Base-by-base conservation (phyloP, 805 yeast species). In the Torulaspora gathmanii region DNA sequence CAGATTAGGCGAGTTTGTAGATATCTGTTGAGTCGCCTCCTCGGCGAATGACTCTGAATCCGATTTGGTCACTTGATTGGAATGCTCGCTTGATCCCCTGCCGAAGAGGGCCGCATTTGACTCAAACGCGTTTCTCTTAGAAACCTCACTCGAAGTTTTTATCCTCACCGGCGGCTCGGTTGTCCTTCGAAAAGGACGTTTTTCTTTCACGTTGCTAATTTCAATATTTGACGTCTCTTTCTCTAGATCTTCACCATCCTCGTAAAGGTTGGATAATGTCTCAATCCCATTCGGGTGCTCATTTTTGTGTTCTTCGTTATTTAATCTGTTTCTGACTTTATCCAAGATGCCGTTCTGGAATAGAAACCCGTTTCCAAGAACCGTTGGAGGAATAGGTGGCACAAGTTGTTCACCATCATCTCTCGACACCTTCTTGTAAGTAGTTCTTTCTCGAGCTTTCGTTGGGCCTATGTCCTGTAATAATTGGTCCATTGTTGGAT, bases 401-500 rank as follows among this genome's bases (percentile, higher is more conserved):
- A 27, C 22, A 13, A 37, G 48, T 25, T 47, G 41, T 22, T 39
- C 49, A 4, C 38, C 38, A 19, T 50, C 48, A 25, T 44, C 50
- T 5, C 50, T 8, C 5, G 45, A 40, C 46, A 57, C 57, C 42
- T 56, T 52, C 31, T 56, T 56, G 4, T 64, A 57, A 2, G 59
- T 59, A 38, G 56, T 52, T 42, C 47, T 58, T 29, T 51, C 50
- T 5, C 31, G 33, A 20, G 41, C 55, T 15, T 30, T 25, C 13
- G 47, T n/a, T 13, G 37, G 26, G 8, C 35, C 35, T 6, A 63
- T 33, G 9, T 43, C 49, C 13, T 52, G 56, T 12, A 64, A 45
- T 11, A 60, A 34, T 6, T 45, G 33, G 25, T 64, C 65, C 68
- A 64, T 63, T 15, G n/a, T 37, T n/a, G n/a, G 12, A 12, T 12